Evolutionary conservation across 129 eudicot genomes (phyloP).

Genomic region (Centella asiatica): DNA sequence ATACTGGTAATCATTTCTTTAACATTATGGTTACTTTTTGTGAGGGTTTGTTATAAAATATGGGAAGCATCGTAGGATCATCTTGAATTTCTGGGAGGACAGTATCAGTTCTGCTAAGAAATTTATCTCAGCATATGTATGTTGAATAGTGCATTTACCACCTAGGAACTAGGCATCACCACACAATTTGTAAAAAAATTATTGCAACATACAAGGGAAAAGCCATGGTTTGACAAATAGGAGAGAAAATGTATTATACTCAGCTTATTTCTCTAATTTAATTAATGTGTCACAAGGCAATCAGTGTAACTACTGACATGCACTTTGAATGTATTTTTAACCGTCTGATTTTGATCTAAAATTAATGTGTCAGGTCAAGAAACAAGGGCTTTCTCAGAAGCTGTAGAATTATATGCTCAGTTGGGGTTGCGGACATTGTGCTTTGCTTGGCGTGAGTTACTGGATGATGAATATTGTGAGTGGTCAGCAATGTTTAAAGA

Average conservation of each 20-base stretch:
- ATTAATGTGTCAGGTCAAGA: constrained; percentile 62
- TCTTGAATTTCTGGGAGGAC: background rate
- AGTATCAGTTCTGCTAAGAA: background rate
- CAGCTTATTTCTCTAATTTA: no score
- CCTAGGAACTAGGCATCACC: no score
- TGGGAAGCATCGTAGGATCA: background rate
- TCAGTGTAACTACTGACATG: no score
- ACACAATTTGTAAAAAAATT: no score
- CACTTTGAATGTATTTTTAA: no score
- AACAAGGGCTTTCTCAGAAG: constrained; percentile 65
- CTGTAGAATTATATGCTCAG: constrained; percentile 91
- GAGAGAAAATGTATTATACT: no score
- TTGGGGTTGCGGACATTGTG: constrained; percentile 92
- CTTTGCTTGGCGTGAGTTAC: constrained; percentile 89
- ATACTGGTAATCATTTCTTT: constrained; percentile 39
- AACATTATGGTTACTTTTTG: background rate
- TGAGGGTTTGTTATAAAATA: background rate
- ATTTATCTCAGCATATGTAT: no score
- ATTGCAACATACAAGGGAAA: no score
- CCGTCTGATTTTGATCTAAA: no score
- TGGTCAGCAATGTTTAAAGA: constrained; percentile 86
- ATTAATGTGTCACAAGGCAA: no score
- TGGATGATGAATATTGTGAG: constrained; percentile 70
- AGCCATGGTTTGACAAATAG: no score
- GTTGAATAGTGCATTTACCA: no score